Percentiles rank a stretch among this genome's conserved stretches.
phyloP scores from a whole-genome alignment of 345 rosid species.

The Chamaenerion angustifolium region DNA sequence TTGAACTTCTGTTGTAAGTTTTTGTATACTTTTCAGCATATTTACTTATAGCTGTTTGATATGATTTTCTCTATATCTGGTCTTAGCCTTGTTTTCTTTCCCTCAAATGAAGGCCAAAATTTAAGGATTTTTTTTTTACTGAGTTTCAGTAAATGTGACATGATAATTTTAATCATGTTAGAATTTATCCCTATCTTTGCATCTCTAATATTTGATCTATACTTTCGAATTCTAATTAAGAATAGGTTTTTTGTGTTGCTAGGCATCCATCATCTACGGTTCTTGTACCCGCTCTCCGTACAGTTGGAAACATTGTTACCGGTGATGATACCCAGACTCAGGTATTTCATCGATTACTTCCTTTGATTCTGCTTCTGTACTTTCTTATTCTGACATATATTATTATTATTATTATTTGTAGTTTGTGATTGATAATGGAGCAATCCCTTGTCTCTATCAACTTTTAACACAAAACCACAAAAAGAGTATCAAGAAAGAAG shows the following conservation, averaged over 20 bases:
- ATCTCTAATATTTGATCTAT: background rate
- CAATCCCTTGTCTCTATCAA: conserved; percentile 54
- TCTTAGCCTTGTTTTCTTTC: no score
- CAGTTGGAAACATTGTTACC: conserved; percentile 70
- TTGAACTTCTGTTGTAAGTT: conserved; percentile 67
- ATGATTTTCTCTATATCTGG: no score
- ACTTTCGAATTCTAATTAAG: background rate
- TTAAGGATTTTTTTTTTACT: no score
- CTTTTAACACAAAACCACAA: conserved; percentile 63
- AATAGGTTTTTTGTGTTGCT: background rate
- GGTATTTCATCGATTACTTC: conserved; percentile 19
- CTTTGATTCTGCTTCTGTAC: background rate
- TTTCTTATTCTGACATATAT: background rate
- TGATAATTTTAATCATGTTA: no score
- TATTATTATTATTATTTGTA: conserved; percentile 16
- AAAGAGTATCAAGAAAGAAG: conserved; percentile 81
- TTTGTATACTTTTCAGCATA: background rate
- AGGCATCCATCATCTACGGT: conserved; percentile 79
- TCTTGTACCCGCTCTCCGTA: conserved; percentile 75
- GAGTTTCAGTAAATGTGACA: no score
- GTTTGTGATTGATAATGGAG: conserved; percentile 65
- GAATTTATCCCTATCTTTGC: background rate
- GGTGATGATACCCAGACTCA: conserved; percentile 88
- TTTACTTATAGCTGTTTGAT: background rate
- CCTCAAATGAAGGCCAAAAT: no score